phyloP scores from a whole-genome alignment of 2,329 filamentous ascomycete genomes.

The Fusarium sp. region DNA sequence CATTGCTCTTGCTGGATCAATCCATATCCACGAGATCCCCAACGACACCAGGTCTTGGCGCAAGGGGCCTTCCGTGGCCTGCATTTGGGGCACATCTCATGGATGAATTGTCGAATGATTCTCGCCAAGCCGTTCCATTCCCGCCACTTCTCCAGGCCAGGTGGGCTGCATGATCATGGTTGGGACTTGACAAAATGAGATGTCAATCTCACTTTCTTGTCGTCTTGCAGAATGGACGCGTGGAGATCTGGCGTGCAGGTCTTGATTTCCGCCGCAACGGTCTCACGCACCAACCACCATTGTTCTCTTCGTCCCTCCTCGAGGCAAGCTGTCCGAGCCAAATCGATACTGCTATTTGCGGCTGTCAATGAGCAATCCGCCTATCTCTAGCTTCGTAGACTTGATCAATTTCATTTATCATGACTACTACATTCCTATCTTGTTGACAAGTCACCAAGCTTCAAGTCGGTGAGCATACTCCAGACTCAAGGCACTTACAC shows the following conservation, averaged over 20 bases:
- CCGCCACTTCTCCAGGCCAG: constrained; percentile 3
- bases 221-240: constrained; percentile 30
- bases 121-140: constrained; percentile 10
- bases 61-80: background rate
- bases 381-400: background rate
- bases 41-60: background rate
- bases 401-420: background rate
- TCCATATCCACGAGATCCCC: background rate
- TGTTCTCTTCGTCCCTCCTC: background rate
- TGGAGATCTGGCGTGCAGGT: constrained; percentile 34
- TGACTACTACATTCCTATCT: background rate
- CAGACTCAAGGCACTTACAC: background rate
- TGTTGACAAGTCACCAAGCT: background rate
- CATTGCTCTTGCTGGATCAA: background rate
- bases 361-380: background rate
- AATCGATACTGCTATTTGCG: background rate
- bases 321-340: background rate
- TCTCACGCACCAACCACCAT: constrained; percentile 23
- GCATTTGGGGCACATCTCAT: background rate
- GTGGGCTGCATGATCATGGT: constrained; percentile 18
- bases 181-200: constrained; percentile 11
- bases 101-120: constrained; percentile 11
- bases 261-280: constrained; percentile 29
- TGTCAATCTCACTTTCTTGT: constrained; percentile 7
- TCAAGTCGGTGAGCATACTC: constrained; percentile 10